Evolutionary conservation across 306 rosid genomes (phyloP).

Genomic region (Rubus parviflorus): DNA sequence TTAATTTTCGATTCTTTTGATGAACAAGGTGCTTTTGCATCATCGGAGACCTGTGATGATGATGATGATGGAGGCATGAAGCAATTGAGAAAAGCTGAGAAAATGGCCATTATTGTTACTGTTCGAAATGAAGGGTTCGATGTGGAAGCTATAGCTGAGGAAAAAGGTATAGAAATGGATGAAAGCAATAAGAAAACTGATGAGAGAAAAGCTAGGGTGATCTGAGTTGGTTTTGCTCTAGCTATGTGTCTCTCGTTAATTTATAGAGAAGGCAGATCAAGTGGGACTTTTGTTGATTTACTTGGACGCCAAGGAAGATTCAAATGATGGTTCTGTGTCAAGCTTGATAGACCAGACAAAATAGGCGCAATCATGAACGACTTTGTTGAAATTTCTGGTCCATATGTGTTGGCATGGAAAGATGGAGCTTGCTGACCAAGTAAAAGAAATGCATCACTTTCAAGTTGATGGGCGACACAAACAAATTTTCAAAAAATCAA

Average conservation of each 20-base stretch:
- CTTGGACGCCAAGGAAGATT: neutral
- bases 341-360: too few species aligned
- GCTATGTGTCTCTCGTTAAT: neutral
- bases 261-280: neutral
- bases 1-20: neutral
- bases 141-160: neutral
- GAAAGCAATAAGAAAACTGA: neutral
- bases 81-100: neutral
- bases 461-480: too few species aligned
- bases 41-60: neutral
- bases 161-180: neutral
- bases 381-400: too few species aligned
- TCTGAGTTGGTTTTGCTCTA: neutral
- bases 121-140: neutral
- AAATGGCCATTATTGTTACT: neutral
- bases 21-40: neutral
- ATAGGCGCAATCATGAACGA: too few species aligned
- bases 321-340: neutral
- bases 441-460: too few species aligned
- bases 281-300: neutral
- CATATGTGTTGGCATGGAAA: too few species aligned
- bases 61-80: neutral
- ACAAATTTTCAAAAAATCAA: too few species aligned
- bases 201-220: neutral
- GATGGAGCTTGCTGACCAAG: too few species aligned